These are phyloP conservation scores for Dactylellina drechsleri DNA, from an alignment of 2,329 filamentous ascomycete species.

Conservation along the genomic window DNA sequence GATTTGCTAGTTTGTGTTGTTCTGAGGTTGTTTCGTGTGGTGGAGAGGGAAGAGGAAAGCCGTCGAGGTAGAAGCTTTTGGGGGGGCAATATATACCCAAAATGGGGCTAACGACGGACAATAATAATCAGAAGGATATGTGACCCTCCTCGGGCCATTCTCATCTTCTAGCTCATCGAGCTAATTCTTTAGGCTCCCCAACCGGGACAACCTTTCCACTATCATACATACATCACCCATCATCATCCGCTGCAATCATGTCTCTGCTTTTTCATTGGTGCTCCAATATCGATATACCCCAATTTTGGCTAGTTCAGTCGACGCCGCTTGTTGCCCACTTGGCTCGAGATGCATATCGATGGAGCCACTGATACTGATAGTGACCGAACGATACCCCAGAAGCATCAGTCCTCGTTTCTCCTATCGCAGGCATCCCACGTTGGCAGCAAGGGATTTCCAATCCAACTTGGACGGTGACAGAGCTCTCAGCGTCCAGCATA, in stretches of 20 bases:
- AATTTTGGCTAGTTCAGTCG: conserved; percentile 41
- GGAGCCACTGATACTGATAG: conserved; percentile 35
- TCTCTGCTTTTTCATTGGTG: conserved; percentile 15
- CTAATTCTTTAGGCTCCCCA: conserved; percentile 13
- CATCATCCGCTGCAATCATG: conserved; percentile 24
- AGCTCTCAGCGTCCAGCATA: conserved; percentile 24
- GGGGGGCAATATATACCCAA: conserved; percentile 49
- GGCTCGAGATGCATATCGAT: conserved; percentile 40
- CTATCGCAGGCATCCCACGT: conserved; percentile 45
- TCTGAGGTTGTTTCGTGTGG: conserved; percentile 54
- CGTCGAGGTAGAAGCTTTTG: conserved; percentile 25
- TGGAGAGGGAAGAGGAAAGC: conserved; percentile 16
- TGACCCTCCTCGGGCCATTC: conserved; percentile 15
- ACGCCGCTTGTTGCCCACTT: conserved; percentile 36
- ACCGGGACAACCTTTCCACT: conserved; percentile 5
- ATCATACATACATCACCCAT: conserved; percentile 22
- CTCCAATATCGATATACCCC: conserved; percentile 32
- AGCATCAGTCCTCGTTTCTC: conserved; percentile 10
- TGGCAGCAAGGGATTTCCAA: conserved; percentile 30
- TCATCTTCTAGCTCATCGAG: neutral
- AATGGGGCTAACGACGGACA: conserved; percentile 14
- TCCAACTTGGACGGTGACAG: conserved; percentile 25
- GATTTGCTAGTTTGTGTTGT: conserved; percentile 45
- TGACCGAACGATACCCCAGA: conserved; percentile 35
- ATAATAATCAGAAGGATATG: conserved; percentile 18